Evolutionary conservation across 73 alveolate genomes (phyloP).

Genomic region (Uronychia binucleata): DNA sequence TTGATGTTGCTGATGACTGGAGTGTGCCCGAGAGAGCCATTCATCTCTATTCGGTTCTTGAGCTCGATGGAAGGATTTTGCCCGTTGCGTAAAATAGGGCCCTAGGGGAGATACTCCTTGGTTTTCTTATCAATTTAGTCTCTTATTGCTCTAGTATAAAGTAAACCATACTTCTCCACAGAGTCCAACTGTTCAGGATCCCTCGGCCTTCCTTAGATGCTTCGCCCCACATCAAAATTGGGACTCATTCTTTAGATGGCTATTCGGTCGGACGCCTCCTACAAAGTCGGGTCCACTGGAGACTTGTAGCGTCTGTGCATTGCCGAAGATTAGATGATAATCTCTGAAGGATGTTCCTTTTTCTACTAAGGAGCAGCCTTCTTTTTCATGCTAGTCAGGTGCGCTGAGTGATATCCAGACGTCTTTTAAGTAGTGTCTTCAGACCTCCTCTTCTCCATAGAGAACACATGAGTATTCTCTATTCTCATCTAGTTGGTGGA

Average conservation of each 20-base stretch:
- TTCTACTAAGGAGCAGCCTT: not conserved
- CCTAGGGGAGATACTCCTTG: not conserved
- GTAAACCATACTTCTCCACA: not conserved
- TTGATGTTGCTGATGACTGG: not conserved
- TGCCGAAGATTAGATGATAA: not conserved
- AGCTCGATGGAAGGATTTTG: not conserved
- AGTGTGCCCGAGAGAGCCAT: not conserved
- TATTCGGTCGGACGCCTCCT: not conserved
- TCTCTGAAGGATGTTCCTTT: not conserved
- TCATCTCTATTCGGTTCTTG: not conserved
- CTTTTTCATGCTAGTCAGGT: not conserved
- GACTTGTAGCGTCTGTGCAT: not conserved
- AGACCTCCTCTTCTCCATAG: not conserved
- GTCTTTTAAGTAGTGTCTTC: not conserved
- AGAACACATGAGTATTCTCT: too few species aligned
- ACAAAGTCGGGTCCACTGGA: not conserved
- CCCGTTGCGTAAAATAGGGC: not conserved
- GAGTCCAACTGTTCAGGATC: not conserved
- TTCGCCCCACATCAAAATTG: not conserved
- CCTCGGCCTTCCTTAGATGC: not conserved
- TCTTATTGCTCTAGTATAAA: too few species aligned
- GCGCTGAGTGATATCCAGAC: not conserved
- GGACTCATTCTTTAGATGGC: not conserved
- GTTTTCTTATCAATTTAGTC: too few species aligned
- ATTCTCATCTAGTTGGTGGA: too few species aligned